A percentile compares a stretch with the other conserved stretches of the same genome.
These are phyloP conservation scores for Sanghuangporus weigelae DNA, from an alignment of 1,284 basidiomycete species.

Conservation along the genomic window DNA sequence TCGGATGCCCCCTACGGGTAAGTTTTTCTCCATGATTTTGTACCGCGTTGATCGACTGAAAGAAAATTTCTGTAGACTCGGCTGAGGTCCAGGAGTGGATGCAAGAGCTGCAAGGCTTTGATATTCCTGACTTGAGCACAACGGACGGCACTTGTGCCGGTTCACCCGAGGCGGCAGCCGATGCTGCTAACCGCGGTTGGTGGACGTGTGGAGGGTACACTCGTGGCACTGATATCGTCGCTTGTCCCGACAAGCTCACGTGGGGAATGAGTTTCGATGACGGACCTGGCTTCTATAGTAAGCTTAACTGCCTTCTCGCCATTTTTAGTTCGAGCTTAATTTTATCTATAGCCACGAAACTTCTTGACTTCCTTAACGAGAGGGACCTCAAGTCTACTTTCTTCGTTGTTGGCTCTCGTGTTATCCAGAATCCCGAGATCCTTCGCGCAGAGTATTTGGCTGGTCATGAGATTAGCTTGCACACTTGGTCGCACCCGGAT, in stretches of 20 bases:
- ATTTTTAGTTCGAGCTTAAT: background rate
- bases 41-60: background rate
- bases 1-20: constrained; percentile 58
- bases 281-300: constrained; percentile 79
- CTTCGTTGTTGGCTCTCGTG: constrained; percentile 90
- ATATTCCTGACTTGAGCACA: constrained; percentile 62
- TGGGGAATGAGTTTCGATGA: constrained; percentile 87
- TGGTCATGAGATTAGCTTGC: constrained; percentile 76
- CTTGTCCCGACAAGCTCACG: constrained; percentile 74
- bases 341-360: constrained; percentile 34
- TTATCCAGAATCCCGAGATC: constrained; percentile 73
- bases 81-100: constrained; percentile 69
- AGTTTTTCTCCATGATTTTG: constrained; percentile 19
- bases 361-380: constrained; percentile 65
- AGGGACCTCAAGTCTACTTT: constrained; percentile 78
- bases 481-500: constrained; percentile 75
- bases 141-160: constrained; percentile 60
- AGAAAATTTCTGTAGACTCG: constrained; percentile 37
- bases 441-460: constrained; percentile 82
- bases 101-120: constrained; percentile 64
- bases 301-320: constrained; percentile 27
- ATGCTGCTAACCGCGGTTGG: constrained; percentile 65
- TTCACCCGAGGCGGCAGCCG: constrained; percentile 52
- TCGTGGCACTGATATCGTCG: constrained; percentile 56
- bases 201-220: constrained; percentile 89